Base-by-base conservation (phyloP, 2,329 filamentous ascomycete species). In the Colletotrichum coccodes region DNA sequence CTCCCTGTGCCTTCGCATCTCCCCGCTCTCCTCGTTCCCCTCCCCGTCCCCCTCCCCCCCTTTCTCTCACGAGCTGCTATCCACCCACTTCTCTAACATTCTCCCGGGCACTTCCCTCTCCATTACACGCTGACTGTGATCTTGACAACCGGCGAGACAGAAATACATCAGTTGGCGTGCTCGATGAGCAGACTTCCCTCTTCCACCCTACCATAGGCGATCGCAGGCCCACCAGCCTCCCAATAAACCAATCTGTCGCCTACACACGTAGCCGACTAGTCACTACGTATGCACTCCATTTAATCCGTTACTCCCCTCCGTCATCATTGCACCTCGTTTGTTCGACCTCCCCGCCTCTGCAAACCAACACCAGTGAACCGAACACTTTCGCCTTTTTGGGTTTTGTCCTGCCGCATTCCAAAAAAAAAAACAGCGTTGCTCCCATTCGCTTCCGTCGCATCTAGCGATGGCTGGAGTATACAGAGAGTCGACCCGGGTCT, bases 401-500 rank as follows among this genome's bases (percentile, higher is more conserved):
- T 26, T 44, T 54, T 53, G 34, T 6, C 28, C 61, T 60, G 66
- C 56, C 66, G 61, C 57, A 34, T 69, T 38, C 66, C 66, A 56
- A 59, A 66, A 69, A 40, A 61, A 56, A 59, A 66, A 69, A 40
- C 61, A 60, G 49, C 36, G 34, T 54, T 40, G 42, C 44, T 52
- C 32, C 57, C 18, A 11, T 59, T 30, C 34, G 49, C 49, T n/a
- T 32, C 54, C 49, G 21, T 69, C 66, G 66, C 66, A 66, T 42
- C 14, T 30, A 68, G 63, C 67, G 63, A 70, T 70, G 67, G 50
- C 67, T 58, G 67, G 64, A 68, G 76, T 79, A 70, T 79, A 78
- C 71, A 76, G 76, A 64, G 78, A 80, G 71, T 71, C 71, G 30
- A 64, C 76, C 73, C 78, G 78, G 46, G 71, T 71, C 67, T 79